Percentiles rank a stretch among this genome's conserved stretches.
These are phyloP conservation scores for Populus nigra DNA, from an alignment of 345 rosid species.

Conservation along the genomic window DNA sequence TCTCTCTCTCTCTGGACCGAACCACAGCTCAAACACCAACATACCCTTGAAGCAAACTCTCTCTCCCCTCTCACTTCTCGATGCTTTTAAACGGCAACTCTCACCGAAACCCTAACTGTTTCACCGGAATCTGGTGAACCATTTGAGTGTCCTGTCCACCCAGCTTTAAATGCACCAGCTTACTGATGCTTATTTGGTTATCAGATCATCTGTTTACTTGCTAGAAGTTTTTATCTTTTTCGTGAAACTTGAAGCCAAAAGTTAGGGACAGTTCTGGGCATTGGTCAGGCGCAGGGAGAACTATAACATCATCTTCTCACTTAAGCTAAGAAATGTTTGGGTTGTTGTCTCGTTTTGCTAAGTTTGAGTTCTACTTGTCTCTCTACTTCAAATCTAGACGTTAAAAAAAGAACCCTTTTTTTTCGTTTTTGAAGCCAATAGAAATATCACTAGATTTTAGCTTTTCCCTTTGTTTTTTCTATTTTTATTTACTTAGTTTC, in stretches of 20 bases:
- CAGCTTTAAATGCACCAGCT: neutral
- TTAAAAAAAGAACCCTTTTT: neutral
- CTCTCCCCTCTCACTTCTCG: neutral
- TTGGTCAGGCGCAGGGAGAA: neutral
- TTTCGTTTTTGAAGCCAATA: neutral
- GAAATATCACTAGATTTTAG: neutral
- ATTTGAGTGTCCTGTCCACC: neutral
- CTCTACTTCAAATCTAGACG: slow-evolving; percentile 8
- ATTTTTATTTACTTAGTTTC: neutral
- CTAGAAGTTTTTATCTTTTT: no score
- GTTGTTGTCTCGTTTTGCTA: neutral
- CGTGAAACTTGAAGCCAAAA: no score
- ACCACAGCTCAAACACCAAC: neutral
- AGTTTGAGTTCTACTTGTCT: neutral
- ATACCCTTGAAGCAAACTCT: neutral
- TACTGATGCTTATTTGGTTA: neutral
- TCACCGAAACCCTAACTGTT: neutral
- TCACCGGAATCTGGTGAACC: neutral
- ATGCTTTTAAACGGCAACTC: neutral
- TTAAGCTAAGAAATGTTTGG: neutral
- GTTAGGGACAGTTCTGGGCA: neutral
- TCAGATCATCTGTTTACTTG: neutral
- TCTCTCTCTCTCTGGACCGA: neutral
- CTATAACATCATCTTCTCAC: neutral
- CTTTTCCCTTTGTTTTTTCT: neutral